Conservation (phyloP, 140 eudicot species). For the Anethum foeniculum region DNA sequence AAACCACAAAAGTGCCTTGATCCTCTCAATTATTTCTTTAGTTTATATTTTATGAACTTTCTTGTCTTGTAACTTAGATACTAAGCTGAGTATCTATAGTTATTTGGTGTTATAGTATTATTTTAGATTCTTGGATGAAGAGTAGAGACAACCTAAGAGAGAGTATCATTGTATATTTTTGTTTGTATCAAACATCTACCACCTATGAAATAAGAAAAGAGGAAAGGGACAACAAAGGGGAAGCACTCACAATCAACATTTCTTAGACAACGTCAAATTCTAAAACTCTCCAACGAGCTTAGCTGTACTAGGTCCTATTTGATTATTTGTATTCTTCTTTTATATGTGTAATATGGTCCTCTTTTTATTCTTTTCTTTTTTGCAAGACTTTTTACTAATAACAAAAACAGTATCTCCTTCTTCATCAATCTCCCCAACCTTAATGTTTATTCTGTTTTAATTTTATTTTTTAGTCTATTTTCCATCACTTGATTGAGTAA, state of each 20-base stretch:
- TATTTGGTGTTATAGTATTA: not conserved
- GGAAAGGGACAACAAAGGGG: not conserved
- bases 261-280: slow-evolving; percentile 6
- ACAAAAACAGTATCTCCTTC: not conserved
- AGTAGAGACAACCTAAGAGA: not conserved
- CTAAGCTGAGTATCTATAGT: not conserved
- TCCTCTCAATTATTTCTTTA: not conserved
- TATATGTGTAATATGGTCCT: not conserved
- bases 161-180: not conserved
- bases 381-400: not conserved
- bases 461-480: not conserved
- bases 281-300: not conserved
- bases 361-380: not conserved
- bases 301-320: not conserved
- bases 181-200: not conserved
- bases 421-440: not conserved
- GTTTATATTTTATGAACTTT: not conserved
- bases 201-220: not conserved
- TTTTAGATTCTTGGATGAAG: not conserved
- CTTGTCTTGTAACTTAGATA: not conserved
- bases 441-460: not conserved
- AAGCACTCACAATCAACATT: slow-evolving; percentile 6
- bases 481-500: too few relatives aligned
- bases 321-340: not conserved
- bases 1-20: not conserved